These are phyloP conservation scores for Volvox africanus DNA, from an alignment of 139 green algal genomes.

Conservation along the genomic window DNA sequence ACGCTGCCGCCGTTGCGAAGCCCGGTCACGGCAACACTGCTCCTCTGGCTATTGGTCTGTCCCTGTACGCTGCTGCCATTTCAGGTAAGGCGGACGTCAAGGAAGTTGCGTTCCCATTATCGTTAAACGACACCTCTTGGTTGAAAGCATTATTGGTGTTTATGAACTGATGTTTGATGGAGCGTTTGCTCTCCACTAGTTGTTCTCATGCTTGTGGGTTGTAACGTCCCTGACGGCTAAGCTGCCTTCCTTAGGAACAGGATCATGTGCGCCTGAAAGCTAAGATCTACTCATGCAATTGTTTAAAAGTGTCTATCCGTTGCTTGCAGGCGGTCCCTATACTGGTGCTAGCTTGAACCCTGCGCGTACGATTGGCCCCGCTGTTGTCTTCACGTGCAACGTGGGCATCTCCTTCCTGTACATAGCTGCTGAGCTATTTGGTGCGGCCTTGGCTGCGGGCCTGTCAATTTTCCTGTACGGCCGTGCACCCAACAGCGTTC, in stretches of 20 bases:
- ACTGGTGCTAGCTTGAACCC: constrained; percentile 84
- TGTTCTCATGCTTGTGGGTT: no score
- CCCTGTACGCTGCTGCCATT: constrained; percentile 81
- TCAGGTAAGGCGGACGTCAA: constrained; percentile 63
- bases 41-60: constrained; percentile 76
- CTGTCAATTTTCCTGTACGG: constrained; percentile 82
- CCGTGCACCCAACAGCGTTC: constrained; percentile 24
- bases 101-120: neutral
- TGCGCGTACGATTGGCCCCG: constrained; percentile 81
- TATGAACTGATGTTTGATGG: neutral
- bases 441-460: constrained; percentile 67
- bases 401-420: constrained; percentile 78
- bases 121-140: no score
- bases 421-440: constrained; percentile 78
- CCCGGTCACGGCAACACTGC: constrained; percentile 74
- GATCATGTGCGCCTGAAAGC: no score
- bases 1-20: constrained; percentile 75
- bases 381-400: constrained; percentile 79
- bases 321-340: constrained; percentile 74
- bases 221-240: no score
- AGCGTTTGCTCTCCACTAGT: neutral
- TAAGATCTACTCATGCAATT: no score
- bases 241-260: no score
- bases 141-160: no score
- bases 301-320: no score